Conservation (phyloP, 108 stramenopile species). For the Cyclostephanos tholiformis region DNA sequence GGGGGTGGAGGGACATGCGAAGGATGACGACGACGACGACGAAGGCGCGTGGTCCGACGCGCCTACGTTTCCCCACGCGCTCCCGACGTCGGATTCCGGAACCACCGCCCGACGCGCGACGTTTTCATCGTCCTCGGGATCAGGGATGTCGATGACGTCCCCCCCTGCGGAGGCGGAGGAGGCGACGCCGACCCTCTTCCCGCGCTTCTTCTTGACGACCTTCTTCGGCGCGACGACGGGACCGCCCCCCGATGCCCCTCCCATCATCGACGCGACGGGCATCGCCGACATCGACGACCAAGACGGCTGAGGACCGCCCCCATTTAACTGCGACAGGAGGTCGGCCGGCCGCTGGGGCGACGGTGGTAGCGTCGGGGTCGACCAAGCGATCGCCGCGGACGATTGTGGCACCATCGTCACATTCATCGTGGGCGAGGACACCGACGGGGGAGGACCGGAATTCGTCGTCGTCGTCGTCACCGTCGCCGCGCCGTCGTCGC, state of each 20-base stretch:
- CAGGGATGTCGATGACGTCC: background rate
- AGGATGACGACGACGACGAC: background rate
- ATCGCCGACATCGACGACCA: background rate
- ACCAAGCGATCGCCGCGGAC: background rate
- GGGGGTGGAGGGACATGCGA: background rate
- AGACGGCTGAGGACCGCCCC: background rate
- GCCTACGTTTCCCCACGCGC: background rate
- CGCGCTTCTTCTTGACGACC: slow-evolving; percentile 38
- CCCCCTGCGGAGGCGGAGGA: background rate
- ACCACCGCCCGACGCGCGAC: background rate
- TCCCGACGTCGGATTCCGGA: background rate
- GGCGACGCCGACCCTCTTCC: slow-evolving; percentile 38
- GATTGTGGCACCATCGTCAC: no score
- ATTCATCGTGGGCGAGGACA: background rate
- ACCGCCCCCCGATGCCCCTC: background rate
- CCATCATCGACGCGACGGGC: background rate
- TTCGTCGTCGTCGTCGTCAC: background rate
- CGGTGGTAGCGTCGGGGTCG: background rate
- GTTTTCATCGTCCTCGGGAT: background rate
- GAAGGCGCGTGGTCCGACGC: background rate
- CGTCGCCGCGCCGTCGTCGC: background rate
- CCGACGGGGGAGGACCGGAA: background rate
- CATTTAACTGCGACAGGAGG: background rate
- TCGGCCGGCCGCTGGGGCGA: background rate
- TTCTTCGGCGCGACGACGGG: slow-evolving; percentile 9